Evolutionary conservation across 2,329 filamentous ascomycete genomes (phyloP), one percentile per base, ranked within the genome.

Genomic region (Neofusicoccum parvum): DNA sequence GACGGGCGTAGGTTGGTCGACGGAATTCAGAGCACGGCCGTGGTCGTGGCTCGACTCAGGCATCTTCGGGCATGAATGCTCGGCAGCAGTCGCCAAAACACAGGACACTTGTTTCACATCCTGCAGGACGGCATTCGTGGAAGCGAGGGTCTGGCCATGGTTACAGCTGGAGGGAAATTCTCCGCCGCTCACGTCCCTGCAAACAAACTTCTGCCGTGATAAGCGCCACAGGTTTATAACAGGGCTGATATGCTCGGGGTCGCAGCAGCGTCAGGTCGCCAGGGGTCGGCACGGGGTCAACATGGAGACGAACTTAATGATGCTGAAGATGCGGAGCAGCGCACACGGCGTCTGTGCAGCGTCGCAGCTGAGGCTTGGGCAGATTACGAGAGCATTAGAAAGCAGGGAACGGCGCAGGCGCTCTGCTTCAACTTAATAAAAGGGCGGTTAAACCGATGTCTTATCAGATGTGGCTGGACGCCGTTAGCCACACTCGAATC

Each of bases 391-490:
- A 60, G 56, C 27, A 48, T 48, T 60, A 48, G 41, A 36, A 20
- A 60, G 56, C 56, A 48, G 56, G 56, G 56, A 23, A 11, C 5
- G 14, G 5, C 6, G 17, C 53, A 58, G 53, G 20, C 54, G 11
- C 15, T 20, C 43, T 36, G 56, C 41, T 48, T 36, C 56, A 60
- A 11, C 27, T 60, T 60, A 60, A 48, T 60, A n/a, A 60, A 60
- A 32, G 27, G 43, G 32, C 43, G 12, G 56, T 37, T 48, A 27
- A 36, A 60, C 15, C 43, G 27, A 48, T 60, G 56, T 60, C 32
- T 60, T 48, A 60, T 60, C 56, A 60, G 56, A 60, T 60, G 56
- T 36, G 39, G 39, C 41, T 45, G 41, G 23, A 41, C 41, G 54
- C 9, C 20, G 23, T 14, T 5, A 58, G 39, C 23, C 54, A 48